Evolutionary conservation across 129 eudicot species (phyloP).

Genomic region (Tanacetum coccineum): DNA sequence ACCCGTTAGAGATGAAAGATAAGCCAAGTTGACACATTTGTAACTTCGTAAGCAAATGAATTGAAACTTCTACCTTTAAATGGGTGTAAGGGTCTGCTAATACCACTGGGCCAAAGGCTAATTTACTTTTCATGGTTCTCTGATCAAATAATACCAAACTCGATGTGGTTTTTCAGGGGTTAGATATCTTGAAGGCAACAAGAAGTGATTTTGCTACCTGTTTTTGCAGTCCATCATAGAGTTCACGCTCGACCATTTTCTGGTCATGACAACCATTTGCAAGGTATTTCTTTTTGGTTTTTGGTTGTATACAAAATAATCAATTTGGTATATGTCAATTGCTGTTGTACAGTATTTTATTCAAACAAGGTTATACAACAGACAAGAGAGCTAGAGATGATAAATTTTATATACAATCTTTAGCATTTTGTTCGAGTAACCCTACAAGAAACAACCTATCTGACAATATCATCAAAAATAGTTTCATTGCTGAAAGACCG

Average conservation of each 20-base stretch:
- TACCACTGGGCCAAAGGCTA: constrained; percentile 8
- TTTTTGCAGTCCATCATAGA: constrained; percentile 6
- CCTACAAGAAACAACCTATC: neutral
- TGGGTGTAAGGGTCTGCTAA: neutral
- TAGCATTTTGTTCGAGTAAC: neutral
- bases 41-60: neutral
- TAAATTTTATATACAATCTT: neutral
- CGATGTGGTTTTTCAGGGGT: constrained; percentile 16
- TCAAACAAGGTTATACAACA: constrained; percentile 2
- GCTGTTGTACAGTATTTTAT: constrained; percentile 24
- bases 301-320: neutral
- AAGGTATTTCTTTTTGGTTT: constrained; percentile 16
- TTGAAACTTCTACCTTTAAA: neutral
- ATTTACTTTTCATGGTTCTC: neutral
- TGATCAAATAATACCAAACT: constrained; percentile 14
- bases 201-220: constrained; percentile 9
- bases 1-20: constrained; percentile 8
- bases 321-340: constrained; percentile 7
- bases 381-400: neutral
- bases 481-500: too few relatives aligned
- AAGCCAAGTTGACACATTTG: neutral
- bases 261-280: constrained; percentile 6
- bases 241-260: constrained; percentile 3
- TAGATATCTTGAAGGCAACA: constrained; percentile 9
- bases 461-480: neutral